Conservation (phyloP, 1,284 basidiomycete genomes). For the Boletus calvinii region DNA sequence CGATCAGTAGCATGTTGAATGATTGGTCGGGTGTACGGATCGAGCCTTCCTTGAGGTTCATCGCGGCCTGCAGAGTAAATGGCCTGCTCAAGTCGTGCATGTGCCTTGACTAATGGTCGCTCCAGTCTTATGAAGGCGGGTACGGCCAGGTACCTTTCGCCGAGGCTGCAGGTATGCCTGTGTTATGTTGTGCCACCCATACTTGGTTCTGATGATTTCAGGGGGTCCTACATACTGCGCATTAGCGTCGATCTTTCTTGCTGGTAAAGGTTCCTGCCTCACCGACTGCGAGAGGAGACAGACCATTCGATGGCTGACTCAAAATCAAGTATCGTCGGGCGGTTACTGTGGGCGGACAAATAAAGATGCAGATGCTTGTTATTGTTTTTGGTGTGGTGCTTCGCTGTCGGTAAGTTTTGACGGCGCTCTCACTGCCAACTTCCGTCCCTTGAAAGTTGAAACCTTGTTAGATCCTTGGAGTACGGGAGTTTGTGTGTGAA, state of each 20-base stretch:
- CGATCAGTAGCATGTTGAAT: conserved; percentile 72
- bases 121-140: conserved; percentile 88
- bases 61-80: conserved; percentile 66
- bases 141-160: conserved; percentile 80
- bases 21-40: conserved; percentile 78
- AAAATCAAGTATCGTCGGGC: conserved; percentile 64
- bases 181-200: conserved; percentile 14
- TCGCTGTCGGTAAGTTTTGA: conserved; percentile 58
- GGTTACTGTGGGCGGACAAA: conserved; percentile 86
- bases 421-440: neutral
- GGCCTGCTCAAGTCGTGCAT: neutral
- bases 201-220: conserved; percentile 29
- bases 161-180: conserved; percentile 87
- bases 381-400: conserved; percentile 92
- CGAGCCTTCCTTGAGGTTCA: conserved; percentile 57
- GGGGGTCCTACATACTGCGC: conserved; percentile 95
- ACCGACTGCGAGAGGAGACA: conserved; percentile 44
- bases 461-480: conserved; percentile 59
- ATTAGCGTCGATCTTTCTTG: conserved; percentile 72
- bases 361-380: conserved; percentile 88
- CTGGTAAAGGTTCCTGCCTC: conserved; percentile 37
- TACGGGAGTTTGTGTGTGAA: conserved; percentile 53
- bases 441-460: neutral
- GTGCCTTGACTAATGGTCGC: conserved; percentile 2
- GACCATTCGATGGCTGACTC: conserved; percentile 76